Conservation (phyloP, 2,329 filamentous ascomycete species). For the Fusarium liriodendri region DNA sequence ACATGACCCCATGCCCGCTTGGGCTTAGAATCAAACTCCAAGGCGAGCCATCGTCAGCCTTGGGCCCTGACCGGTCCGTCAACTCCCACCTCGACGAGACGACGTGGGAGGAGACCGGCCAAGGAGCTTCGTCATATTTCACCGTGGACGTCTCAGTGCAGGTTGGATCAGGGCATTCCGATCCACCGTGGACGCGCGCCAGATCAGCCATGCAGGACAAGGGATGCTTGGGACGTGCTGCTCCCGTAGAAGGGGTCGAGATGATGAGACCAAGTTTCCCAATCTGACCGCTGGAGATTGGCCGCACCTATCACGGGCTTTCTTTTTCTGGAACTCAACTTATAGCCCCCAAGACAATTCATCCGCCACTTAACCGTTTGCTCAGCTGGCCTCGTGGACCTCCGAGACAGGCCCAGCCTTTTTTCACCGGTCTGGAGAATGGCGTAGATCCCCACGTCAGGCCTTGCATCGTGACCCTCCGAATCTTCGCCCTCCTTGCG, state of each 20-base stretch:
- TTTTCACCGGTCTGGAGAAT: conserved; percentile 42
- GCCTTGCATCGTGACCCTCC: conserved; percentile 28
- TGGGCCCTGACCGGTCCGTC: conserved; percentile 35
- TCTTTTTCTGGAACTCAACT: not conserved
- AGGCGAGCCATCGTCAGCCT: conserved; percentile 11
- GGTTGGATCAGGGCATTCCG: conserved; percentile 4
- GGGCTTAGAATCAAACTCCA: conserved; percentile 2
- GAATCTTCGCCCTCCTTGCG: conserved; percentile 13
- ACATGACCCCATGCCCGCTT: conserved; percentile 2
- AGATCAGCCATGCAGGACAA: conserved; percentile 37
- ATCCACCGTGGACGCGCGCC: conserved; percentile 21
- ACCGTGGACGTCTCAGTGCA: conserved; percentile 18
- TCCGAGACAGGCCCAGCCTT: conserved; percentile 30
- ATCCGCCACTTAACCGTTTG: conserved; percentile 19
- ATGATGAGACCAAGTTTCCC: conserved; percentile 22
- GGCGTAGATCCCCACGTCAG: conserved; percentile 36
- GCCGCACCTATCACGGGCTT: conserved; percentile 30
- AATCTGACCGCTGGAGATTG: conserved; percentile 21
- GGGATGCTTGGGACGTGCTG: conserved; percentile 19
- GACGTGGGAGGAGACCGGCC: not conserved
- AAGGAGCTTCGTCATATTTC: conserved; percentile 26
- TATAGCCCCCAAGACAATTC: conserved; percentile 5
- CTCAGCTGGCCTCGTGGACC: conserved; percentile 33
- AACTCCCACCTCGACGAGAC: conserved; percentile 1
- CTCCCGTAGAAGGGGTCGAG: conserved; percentile 14